These are phyloP conservation scores for Parathielavia hyrcaniae DNA, from an alignment of 495 filamentous ascomycete genomes.

Conservation along the genomic window DNA sequence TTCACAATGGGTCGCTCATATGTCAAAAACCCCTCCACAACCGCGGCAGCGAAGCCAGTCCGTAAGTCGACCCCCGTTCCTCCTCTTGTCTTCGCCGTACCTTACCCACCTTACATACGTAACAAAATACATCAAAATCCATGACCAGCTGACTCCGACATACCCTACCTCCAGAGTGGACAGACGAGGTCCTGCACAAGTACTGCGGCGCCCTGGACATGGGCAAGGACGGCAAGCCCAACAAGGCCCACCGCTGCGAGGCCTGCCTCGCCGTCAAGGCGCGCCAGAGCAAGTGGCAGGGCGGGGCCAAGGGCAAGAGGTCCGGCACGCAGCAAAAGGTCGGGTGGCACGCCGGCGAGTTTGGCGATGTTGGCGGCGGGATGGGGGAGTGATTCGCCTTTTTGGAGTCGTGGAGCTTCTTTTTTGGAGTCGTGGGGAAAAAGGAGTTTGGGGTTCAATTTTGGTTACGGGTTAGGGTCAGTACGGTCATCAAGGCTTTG, in stretches of 20 bases:
- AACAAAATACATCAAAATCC: background rate
- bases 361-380: background rate
- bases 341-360: slow-evolving; percentile 9
- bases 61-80: background rate
- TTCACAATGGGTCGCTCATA: slow-evolving; percentile 28
- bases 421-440: too few relatives aligned
- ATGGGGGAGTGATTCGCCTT: background rate
- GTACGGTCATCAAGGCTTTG: too few relatives aligned
- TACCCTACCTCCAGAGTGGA: too few relatives aligned
- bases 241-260: slow-evolving; percentile 24
- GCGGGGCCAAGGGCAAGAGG: slow-evolving; percentile 10
- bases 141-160: background rate
- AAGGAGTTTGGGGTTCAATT: too few relatives aligned
- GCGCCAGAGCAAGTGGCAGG: slow-evolving; percentile 9
- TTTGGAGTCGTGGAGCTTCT: background rate
- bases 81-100: too few relatives aligned
- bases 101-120: too few relatives aligned
- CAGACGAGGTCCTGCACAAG: slow-evolving; percentile 24
- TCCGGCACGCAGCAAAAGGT: slow-evolving; percentile 25
- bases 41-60: background rate
- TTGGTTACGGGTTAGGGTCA: too few relatives aligned
- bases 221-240: slow-evolving; percentile 18
- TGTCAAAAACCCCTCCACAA: slow-evolving; percentile 18
- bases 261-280: slow-evolving; percentile 28
- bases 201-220: slow-evolving; percentile 27